Evolutionary conservation across 352 stramenopile genomes (phyloP).

Genomic region (Phytophthora agathidicida): DNA sequence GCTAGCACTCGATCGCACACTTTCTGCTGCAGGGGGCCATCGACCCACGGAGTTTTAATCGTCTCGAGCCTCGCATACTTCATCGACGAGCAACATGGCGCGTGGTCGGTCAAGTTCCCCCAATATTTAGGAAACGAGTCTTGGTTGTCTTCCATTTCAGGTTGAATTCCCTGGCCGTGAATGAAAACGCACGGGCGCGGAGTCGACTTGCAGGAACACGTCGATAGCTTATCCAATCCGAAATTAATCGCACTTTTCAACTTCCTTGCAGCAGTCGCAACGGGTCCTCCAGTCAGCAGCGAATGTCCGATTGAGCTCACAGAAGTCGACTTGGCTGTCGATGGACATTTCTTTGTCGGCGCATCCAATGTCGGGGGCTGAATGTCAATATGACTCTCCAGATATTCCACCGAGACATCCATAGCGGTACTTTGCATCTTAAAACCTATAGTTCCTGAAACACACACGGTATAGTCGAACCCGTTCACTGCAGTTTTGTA

Average conservation of each 20-base stretch:
- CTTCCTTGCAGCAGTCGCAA: background rate
- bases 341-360: background rate
- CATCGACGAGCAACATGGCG: conserved; percentile 18
- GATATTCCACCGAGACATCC: conserved; percentile 19
- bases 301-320: conserved; percentile 1
- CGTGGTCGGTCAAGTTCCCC: conserved; percentile 11
- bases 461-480: conserved; percentile 14
- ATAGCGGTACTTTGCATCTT: conserved; percentile 13
- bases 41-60: conserved; percentile 6
- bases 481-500: conserved; percentile 14
- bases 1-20: conserved; percentile 17
- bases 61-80: conserved; percentile 20
- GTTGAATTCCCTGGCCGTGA: conserved; percentile 8
- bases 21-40: conserved; percentile 2
- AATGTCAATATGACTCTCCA: conserved; percentile 19
- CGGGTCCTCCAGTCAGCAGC: conserved; percentile 1
- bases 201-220: conserved; percentile 11
- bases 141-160: conserved; percentile 13
- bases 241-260: conserved; percentile 5
- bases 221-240: conserved; percentile 1
- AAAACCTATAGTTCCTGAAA: conserved; percentile 3
- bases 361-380: background rate
- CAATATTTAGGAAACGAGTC: conserved; percentile 13
- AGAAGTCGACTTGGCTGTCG: background rate
- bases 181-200: conserved; percentile 20